Conservation (phyloP, 192 early-diverging fungal genomes). For the Gaertneriomyces sp. region DNA sequence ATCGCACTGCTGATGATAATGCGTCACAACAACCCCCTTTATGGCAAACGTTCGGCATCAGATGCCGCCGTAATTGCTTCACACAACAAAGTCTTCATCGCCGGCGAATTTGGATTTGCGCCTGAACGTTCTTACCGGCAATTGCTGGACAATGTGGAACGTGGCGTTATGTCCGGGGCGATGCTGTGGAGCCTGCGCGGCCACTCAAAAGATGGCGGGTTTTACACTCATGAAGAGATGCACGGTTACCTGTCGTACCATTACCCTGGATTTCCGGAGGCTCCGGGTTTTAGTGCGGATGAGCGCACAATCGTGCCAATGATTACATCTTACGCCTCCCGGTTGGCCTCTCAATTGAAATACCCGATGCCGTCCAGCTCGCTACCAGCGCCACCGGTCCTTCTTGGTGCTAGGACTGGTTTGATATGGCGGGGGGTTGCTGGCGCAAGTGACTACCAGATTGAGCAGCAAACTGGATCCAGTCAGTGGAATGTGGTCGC, state of each 20-base stretch:
- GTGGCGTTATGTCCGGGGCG: conserved; percentile 13
- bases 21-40: conserved; percentile 17
- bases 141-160: conserved; percentile 9
- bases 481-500: conserved; percentile 1
- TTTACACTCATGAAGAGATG: conserved; percentile 37
- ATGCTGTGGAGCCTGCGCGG: conserved; percentile 36
- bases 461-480: conserved; percentile 4
- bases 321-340: conserved; percentile 1
- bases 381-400: conserved; percentile 11
- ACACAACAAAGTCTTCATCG: conserved; percentile 24
- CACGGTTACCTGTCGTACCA: conserved; percentile 33
- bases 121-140: neutral
- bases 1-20: conserved; percentile 6
- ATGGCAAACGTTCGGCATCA: neutral
- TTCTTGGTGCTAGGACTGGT: conserved; percentile 3
- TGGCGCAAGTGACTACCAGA: conserved; percentile 10
- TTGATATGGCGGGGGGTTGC: conserved; percentile 17
- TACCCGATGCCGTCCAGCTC: conserved; percentile 10
- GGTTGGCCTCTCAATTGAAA: conserved; percentile 2
- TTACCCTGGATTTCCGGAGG: conserved; percentile 32
- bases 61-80: conserved; percentile 12
- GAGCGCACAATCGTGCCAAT: conserved; percentile 5
- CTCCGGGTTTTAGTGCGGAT: conserved; percentile 12
- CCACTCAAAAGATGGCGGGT: conserved; percentile 31
- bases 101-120: conserved; percentile 26